Conservation (phyloP, 2,329 filamentous ascomycete genomes). For the Aspergillus amoenus region DNA sequence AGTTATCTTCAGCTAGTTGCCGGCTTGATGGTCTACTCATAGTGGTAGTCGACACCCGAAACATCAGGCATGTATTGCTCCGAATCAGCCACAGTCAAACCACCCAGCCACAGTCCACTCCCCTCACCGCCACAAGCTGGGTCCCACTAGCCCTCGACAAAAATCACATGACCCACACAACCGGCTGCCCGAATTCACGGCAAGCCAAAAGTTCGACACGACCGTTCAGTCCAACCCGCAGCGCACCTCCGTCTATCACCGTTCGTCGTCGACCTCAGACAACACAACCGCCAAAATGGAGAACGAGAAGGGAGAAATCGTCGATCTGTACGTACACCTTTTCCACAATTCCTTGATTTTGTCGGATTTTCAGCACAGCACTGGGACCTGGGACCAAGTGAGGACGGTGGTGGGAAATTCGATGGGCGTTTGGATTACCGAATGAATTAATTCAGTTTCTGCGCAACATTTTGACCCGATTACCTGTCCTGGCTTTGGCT, state of each 20-base stretch:
- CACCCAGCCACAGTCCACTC: neutral
- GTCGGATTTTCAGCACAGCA: too few relatives aligned
- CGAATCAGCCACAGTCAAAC: neutral
- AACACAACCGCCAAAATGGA: slow-evolving; percentile 73
- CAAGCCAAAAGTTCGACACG: slow-evolving; percentile 27
- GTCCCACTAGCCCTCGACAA: slow-evolving; percentile 38
- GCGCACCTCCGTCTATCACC: slow-evolving; percentile 20
- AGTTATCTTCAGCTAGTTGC: too few relatives aligned
- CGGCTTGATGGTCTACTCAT: too few relatives aligned
- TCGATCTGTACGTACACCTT: slow-evolving; percentile 78
- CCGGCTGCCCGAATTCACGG: slow-evolving; percentile 27
- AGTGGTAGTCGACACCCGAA: neutral
- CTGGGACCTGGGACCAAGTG: neutral
- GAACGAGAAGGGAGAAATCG: slow-evolving; percentile 99
- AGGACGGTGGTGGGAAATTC: neutral
- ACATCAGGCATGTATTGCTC: neutral
- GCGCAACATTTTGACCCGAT: neutral
- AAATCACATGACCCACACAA: slow-evolving; percentile 46
- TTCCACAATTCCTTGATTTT: slow-evolving; percentile 8
- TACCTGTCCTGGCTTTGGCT: neutral
- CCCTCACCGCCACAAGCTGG: neutral
- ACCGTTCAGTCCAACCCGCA: slow-evolving; percentile 30
- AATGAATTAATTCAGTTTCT: neutral
- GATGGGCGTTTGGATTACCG: neutral
- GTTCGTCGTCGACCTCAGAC: slow-evolving; percentile 36